These are phyloP conservation scores for Lepiota brunneoincarnata DNA, from an alignment of 768 basidiomycete genomes.

Conservation along the genomic window DNA sequence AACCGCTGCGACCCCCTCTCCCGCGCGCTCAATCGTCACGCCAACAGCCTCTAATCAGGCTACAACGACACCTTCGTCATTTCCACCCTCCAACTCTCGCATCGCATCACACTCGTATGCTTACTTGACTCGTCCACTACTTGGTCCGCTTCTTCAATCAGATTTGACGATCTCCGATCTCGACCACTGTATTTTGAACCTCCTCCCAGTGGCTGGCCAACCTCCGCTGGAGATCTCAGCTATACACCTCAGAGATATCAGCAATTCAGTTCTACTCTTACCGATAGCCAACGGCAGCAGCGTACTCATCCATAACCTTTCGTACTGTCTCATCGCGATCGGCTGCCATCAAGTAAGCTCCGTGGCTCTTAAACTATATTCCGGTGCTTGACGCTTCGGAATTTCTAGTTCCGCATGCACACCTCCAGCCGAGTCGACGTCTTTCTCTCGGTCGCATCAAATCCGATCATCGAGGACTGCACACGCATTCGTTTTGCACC, in stretches of 20 bases:
- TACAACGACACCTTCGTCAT: slow-evolving; percentile 5
- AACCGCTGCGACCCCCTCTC: slow-evolving; percentile 12
- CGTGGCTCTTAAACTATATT: background rate
- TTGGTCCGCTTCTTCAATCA: slow-evolving; percentile 32
- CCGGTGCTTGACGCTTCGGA: background rate
- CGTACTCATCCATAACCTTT: slow-evolving; percentile 64
- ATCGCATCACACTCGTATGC: slow-evolving; percentile 43
- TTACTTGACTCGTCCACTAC: slow-evolving; percentile 46
- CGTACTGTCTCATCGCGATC: slow-evolving; percentile 60
- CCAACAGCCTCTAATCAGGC: background rate
- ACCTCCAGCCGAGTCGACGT: slow-evolving; percentile 61
- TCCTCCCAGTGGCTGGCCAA: slow-evolving; percentile 31
- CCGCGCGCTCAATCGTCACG: slow-evolving; percentile 11
- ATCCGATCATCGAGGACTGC: slow-evolving; percentile 82
- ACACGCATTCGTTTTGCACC: slow-evolving; percentile 55
- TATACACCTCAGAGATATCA: slow-evolving; percentile 61
- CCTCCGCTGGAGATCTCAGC: slow-evolving; percentile 41
- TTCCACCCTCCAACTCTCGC: slow-evolving; percentile 30
- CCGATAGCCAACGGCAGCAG: slow-evolving; percentile 70
- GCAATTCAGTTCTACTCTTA: slow-evolving; percentile 60
- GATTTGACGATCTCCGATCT: slow-evolving; percentile 70
- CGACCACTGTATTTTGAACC: slow-evolving; percentile 66
- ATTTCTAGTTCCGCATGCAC: slow-evolving; percentile 82
- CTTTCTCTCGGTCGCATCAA: slow-evolving; percentile 63
- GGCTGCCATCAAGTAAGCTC: slow-evolving; percentile 76